phyloP scores from a whole-genome alignment of 2,329 filamentous ascomycete genomes.

The Lojkania enalia region DNA sequence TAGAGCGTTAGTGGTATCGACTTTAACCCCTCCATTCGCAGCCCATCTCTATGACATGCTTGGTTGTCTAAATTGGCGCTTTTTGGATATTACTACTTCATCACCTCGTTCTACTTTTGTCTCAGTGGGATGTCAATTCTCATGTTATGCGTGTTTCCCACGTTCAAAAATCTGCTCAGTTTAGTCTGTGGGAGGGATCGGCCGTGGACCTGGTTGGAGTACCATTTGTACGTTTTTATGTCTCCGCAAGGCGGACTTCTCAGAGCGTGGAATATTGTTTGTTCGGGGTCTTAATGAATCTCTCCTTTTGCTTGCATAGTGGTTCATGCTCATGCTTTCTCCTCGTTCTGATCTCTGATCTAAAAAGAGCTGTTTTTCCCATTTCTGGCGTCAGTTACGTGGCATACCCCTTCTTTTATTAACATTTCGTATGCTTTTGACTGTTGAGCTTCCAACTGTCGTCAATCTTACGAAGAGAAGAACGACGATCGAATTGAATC shows the following conservation, averaged over 20 bases:
- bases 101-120: constrained; percentile 37
- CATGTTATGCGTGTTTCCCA: constrained; percentile 28
- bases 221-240: constrained; percentile 31
- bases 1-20: constrained; percentile 39
- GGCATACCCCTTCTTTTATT: constrained; percentile 12
- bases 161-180: constrained; percentile 29
- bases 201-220: constrained; percentile 24
- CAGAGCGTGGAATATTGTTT: constrained; percentile 1
- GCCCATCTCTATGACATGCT: constrained; percentile 39
- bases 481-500: no score
- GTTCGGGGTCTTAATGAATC: constrained; percentile 31
- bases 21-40: constrained; percentile 30
- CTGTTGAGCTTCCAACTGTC: no score
- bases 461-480: no score
- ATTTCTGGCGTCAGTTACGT: constrained; percentile 7
- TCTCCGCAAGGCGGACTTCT: constrained; percentile 16
- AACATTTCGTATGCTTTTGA: constrained; percentile 6
- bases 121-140: constrained; percentile 23
- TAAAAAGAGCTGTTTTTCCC: constrained; percentile 2
- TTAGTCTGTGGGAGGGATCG: constrained; percentile 22
- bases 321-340: neutral
- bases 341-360: constrained; percentile 4
- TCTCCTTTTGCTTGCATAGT: constrained; percentile 18
- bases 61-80: constrained; percentile 39
- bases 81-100: constrained; percentile 39